A percentile compares a stretch with the other conserved stretches of the same genome.
Conservation (phyloP, 2,329 filamentous ascomycete species). For the Aspergillus nomiae region DNA sequence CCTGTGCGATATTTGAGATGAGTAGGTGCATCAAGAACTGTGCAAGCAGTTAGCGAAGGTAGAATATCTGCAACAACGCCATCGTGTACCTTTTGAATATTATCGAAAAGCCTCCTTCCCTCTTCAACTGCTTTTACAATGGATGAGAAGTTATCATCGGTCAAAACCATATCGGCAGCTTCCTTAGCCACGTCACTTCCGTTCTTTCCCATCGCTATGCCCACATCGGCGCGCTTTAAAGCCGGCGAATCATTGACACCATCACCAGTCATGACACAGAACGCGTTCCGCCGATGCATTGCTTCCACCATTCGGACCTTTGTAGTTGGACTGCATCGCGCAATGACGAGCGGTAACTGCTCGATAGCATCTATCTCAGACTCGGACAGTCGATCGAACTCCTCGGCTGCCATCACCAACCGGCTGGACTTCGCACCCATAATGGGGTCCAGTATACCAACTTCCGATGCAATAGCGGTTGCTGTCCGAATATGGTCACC, state of each 20-base stretch:
- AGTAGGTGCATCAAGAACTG: constrained; percentile 75
- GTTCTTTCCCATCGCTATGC: constrained; percentile 84
- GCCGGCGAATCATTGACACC: constrained; percentile 86
- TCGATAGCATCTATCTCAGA: constrained; percentile 65
- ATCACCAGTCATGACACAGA: constrained; percentile 86
- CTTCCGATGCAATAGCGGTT: constrained; percentile 58
- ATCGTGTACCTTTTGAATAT: constrained; percentile 68
- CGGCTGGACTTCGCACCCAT: constrained; percentile 40
- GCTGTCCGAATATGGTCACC: constrained; percentile 61
- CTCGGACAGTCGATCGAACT: constrained; percentile 57
- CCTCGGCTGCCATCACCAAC: constrained; percentile 58
- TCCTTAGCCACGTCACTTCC: constrained; percentile 86
- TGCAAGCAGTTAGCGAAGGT: constrained; percentile 31
- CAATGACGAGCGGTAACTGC: constrained; percentile 77
- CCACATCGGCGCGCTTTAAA: constrained; percentile 77
- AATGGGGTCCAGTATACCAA: constrained; percentile 56
- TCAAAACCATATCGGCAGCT: constrained; percentile 62
- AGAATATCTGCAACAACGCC: fast-evolving
- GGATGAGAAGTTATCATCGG: constrained; percentile 85
- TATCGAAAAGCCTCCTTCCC: constrained; percentile 82
- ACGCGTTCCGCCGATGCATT: constrained; percentile 72
- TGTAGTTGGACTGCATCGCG: constrained; percentile 80
- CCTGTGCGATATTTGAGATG: constrained; percentile 80
- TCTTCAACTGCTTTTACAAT: constrained; percentile 83
- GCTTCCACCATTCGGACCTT: constrained; percentile 92